phyloP scores from a whole-genome alignment of 345 rosid genomes.

The Rhodomyrtus tomentosa region DNA sequence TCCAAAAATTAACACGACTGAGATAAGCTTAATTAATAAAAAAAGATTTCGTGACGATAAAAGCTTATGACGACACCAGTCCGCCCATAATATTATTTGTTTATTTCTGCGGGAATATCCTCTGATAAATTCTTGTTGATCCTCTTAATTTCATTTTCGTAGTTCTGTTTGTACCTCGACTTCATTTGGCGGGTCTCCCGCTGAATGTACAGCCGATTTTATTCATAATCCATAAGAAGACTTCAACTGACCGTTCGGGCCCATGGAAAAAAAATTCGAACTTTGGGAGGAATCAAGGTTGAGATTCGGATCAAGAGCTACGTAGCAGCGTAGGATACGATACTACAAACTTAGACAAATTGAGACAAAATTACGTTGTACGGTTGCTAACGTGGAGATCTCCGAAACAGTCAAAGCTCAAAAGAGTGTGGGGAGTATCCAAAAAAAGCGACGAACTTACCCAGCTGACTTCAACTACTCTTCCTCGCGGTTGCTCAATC shows the following conservation, averaged over 20 bases:
- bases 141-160: neutral
- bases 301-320: neutral
- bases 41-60: neutral
- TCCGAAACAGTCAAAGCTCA: neutral
- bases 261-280: neutral
- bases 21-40: neutral
- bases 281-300: neutral
- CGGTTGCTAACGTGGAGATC: neutral
- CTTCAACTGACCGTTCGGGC: neutral
- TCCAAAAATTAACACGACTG: neutral
- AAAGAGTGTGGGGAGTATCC: neutral
- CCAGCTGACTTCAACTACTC: neutral
- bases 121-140: neutral
- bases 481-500: neutral
- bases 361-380: neutral
- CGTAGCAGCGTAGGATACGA: neutral
- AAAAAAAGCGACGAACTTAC: neutral
- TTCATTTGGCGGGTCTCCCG: fast-evolving
- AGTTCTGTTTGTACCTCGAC: neutral
- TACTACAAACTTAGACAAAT: neutral
- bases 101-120: neutral
- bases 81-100: neutral
- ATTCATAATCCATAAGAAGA: neutral
- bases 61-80: neutral
- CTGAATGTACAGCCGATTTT: neutral